Base-by-base conservation (phyloP, 2,329 filamentous ascomycete species). In the Hirsutella thompsonii region DNA sequence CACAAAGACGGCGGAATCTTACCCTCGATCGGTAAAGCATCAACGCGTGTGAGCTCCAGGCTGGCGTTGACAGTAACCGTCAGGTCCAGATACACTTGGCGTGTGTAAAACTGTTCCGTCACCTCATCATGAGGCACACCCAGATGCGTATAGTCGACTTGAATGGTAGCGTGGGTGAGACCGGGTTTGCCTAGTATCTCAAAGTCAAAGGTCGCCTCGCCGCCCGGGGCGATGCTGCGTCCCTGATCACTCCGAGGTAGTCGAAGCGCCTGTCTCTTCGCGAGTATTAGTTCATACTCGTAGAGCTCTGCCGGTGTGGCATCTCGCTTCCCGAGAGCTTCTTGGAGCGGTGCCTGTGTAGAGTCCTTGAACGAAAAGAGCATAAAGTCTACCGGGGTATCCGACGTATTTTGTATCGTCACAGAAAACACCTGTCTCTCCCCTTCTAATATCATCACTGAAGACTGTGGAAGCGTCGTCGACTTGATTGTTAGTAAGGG, bases 41-140 rank as follows among this genome's bases (percentile, higher is more conserved):
- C 89, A 48, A 89, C 79, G 30, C 86, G 74, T 28, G 80, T 72
- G 9, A 95, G 68, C 53, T 95, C 87, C 20, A 95, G 71, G 53
- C 87, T 92, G 3, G 88, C 84, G 55, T 95, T 95, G 37, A 96
- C 90, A 5, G 90, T 95, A 14, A 95, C 76, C 0, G 82, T 85
- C 43, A 96, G 66, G 13, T 87, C 83, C 21, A 94, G 68, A 16
- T 81, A 80, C 14, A 94, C 72, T 55, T 92, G 85, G 32, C 89
- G 75, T 0, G 89, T 94, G 54, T 88, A 86, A 54, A 94, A 94
- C 28, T 76, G 72, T 29, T 82, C 79, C 20, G 73, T 70, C 2
- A 89, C 64, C 42, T 88, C 77, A 11, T 75, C 72, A n/a, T 70
- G 69, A 5, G 79, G 68, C 26, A 78, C 72, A 2, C 85, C 85